Evolutionary conservation across 805 yeast genomes (phyloP).

Genomic region (Kluyveromyces aestuarii): DNA sequence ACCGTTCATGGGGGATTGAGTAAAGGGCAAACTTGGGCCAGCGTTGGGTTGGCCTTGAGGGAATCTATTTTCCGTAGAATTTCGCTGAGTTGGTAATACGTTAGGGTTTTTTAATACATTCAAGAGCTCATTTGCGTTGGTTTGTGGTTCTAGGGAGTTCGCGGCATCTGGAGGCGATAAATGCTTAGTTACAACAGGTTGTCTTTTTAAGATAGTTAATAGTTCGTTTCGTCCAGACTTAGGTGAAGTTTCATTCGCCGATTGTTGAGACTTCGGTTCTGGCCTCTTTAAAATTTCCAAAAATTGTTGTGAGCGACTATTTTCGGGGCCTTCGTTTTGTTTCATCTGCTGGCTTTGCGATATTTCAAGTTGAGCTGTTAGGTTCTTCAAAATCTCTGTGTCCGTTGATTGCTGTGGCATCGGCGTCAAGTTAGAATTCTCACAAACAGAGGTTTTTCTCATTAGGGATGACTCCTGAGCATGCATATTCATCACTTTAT

Average conservation of each 20-base stretch:
- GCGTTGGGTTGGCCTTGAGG: not conserved
- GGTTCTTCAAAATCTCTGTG: no score
- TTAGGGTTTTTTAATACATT: slow-evolving; percentile 3
- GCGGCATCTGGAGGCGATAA: not conserved
- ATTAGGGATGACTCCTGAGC: not conserved
- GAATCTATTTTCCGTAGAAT: not conserved
- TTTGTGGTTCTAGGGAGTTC: not conserved
- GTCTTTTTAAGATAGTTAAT: slow-evolving; percentile 5
- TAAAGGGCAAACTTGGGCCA: not conserved
- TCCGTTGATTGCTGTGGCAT: no score
- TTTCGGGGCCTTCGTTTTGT: not conserved
- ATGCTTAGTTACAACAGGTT: not conserved
- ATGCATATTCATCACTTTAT: not conserved
- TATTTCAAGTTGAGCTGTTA: no score
- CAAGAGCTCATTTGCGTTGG: slow-evolving; percentile 2
- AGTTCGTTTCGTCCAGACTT: slow-evolving; percentile 1
- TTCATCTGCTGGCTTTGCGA: not conserved
- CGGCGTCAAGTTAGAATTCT: not conserved
- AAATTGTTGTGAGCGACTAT: not conserved
- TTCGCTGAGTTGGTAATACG: not conserved
- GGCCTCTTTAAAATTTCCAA: not conserved
- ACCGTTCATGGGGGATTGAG: not conserved
- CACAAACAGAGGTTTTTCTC: not conserved
- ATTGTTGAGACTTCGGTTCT: not conserved
- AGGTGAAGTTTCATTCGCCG: not conserved